phyloP scores from a whole-genome alignment of 176 grass and related monocot species.

The Oryza glumipatula region DNA sequence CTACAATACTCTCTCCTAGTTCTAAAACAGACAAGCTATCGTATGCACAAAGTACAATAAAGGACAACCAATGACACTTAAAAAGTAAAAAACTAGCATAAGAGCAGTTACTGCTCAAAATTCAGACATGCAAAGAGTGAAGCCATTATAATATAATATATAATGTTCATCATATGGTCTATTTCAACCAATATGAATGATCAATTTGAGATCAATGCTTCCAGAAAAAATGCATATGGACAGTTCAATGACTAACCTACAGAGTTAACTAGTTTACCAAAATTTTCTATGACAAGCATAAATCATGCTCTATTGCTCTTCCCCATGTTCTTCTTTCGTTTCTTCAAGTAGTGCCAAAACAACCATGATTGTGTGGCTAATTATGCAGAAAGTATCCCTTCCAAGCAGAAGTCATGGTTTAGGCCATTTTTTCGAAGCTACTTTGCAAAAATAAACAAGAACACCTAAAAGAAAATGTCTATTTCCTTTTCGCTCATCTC shows the following conservation, averaged over 20 bases:
- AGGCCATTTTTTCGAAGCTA: background rate
- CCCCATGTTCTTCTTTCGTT: conserved; percentile 23
- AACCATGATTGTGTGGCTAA: background rate
- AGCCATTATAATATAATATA: background rate
- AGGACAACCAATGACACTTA: background rate
- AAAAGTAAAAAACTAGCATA: background rate
- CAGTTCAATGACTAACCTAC: conserved; percentile 47
- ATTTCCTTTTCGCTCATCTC: conserved; percentile 94
- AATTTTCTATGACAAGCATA: conserved; percentile 45
- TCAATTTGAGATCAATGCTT: conserved; percentile 3
- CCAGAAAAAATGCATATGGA: conserved; percentile 34
- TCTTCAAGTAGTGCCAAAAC: conserved; percentile 39
- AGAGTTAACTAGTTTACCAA: conserved; percentile 37
- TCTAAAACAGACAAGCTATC: background rate
- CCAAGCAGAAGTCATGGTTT: conserved; percentile 13
- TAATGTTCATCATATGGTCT: background rate
- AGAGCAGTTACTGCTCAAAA: background rate
- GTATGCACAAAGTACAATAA: background rate
- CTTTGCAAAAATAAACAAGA: conserved; percentile 1
- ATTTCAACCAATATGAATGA: conserved; percentile 26
- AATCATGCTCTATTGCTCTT: conserved; percentile 32
- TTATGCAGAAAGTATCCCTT: conserved; percentile 13
- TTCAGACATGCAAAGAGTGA: background rate
- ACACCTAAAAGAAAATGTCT: conserved; percentile 83
- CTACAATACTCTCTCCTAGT: background rate